These are phyloP conservation scores for Hyphopichia burtonii DNA, from an alignment of 1,139 yeast species.

Conservation along the genomic window DNA sequence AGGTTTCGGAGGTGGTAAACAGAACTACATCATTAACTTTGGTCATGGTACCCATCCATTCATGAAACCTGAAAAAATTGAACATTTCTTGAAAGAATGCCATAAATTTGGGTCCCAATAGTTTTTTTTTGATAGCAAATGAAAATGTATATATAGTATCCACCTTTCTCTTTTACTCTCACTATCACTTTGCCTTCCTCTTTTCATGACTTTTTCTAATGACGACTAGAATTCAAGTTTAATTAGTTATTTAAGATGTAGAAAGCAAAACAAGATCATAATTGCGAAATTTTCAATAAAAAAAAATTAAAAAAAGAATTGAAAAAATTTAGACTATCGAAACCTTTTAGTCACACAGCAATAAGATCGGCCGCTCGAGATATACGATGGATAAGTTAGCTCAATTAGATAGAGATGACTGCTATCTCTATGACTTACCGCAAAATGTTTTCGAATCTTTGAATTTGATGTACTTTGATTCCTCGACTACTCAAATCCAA, in stretches of 20 bases:
- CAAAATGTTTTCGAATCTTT: constrained; percentile 44
- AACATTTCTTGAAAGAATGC: constrained; percentile 81
- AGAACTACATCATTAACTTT: constrained; percentile 85
- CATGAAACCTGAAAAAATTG: constrained; percentile 89
- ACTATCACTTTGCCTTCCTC: neutral
- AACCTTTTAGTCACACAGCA: too few relatives aligned
- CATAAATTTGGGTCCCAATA: constrained; percentile 67
- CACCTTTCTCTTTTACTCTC: neutral
- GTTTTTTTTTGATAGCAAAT: neutral
- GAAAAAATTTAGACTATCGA: too few relatives aligned
- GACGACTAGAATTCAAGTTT: neutral
- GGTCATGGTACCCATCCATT: constrained; percentile 99
- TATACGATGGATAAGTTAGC: neutral
- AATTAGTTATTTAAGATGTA: neutral
- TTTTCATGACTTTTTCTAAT: neutral
- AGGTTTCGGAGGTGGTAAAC: constrained; percentile 91
- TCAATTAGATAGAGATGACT: constrained; percentile 26
- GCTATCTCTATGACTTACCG: constrained; percentile 55
- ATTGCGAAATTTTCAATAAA: neutral
- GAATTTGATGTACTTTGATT: constrained; percentile 57
- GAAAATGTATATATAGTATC: neutral
- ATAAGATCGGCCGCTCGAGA: too few relatives aligned
- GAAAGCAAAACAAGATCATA: neutral
- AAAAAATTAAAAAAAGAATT: neutral
- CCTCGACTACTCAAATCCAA: constrained; percentile 32